Evolutionary conservation across 192 early-diverging fungal genomes (phyloP).

Genomic region (Chytriomyces sp.): DNA sequence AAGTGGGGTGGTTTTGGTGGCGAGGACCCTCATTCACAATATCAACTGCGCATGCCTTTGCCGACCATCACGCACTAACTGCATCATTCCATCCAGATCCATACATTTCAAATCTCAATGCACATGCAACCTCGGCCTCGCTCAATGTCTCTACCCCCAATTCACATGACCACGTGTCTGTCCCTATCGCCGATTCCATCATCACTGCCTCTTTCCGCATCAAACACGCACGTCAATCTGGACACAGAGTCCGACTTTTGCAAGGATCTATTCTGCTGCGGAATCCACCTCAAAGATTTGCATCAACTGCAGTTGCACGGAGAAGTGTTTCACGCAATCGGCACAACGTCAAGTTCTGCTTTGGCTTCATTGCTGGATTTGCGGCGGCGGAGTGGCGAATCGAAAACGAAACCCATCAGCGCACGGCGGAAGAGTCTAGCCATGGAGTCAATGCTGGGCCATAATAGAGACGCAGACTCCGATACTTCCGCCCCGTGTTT

Average conservation of each 20-base stretch:
- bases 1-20: too few species aligned
- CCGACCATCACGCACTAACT: too few species aligned
- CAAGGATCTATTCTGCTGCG: constrained; percentile 91
- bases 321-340: constrained; percentile 77
- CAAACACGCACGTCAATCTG: neutral
- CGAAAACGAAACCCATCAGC: too few species aligned
- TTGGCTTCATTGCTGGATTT: constrained; percentile 20
- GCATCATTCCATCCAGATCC: too few species aligned
- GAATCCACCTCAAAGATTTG: constrained; percentile 79
- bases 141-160: too few species aligned
- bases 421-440: too few species aligned
- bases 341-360: constrained; percentile 5
- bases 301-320: constrained; percentile 91
- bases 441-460: neutral
- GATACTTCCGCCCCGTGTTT: neutral
- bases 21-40: too few species aligned
- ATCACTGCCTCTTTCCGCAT: neutral
- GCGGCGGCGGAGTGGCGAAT: neutral
- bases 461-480: neutral
- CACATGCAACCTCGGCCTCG: too few species aligned
- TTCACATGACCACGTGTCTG: too few species aligned
- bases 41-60: too few species aligned
- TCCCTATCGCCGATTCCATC: neutral
- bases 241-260: constrained; percentile 77
- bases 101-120: too few species aligned